Base-by-base conservation (phyloP, 2,329 filamentous ascomycete species). In the Xylaria multiplex region DNA sequence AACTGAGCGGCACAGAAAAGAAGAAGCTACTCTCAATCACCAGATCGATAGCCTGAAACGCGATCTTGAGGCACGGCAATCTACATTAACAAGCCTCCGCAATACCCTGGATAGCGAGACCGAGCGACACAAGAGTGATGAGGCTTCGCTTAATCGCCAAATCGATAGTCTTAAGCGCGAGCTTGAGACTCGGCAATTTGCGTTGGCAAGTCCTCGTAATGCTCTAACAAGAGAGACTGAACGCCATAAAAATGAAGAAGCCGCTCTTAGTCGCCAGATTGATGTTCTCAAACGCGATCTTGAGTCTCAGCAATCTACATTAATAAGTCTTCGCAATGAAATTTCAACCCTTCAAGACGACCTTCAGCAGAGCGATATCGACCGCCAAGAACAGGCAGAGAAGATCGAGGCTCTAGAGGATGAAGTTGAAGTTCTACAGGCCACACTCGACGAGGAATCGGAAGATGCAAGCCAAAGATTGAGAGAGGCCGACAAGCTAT, bases 401-500 rank as follows among this genome's bases (percentile, higher is more conserved):
- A 92, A 89, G 75, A 82, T 89, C 1, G 86, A 91, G 64, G 84
- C 85, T 7, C 77, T 94, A 22, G 90, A 94, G 74, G 91, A 93
- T 70, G 91, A 93, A 75, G 83, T 93, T n/a, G 89, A 92, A 59
- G 86, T 92, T 32, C 79, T 94, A 14, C 90, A 93, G 75, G 82
- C 84, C 24, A 86, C 84, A 43, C 78, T 90, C 49, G 89, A 91
- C 56, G 86, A 90, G 66, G 89, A 91, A 75, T 85, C 85, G 49
- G 86, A 90, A 69, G 85, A 86, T 65, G 84, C 85, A 6, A 85
- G 81, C 16, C 78, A 82, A 45, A 82, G 84, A 50, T 74, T 85
- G 9, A 74, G 79, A 57, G 77, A 79, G 50, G 79, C 82, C 14
- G 82, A 81, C 62, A 78, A 83, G 59, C 80, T 85, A 69, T 82